Percentiles rank a stretch among this genome's conserved stretches.
Evolutionary conservation across 352 stramenopile species (phyloP).

Genomic region (Peronosclerospora sorghi): DNA sequence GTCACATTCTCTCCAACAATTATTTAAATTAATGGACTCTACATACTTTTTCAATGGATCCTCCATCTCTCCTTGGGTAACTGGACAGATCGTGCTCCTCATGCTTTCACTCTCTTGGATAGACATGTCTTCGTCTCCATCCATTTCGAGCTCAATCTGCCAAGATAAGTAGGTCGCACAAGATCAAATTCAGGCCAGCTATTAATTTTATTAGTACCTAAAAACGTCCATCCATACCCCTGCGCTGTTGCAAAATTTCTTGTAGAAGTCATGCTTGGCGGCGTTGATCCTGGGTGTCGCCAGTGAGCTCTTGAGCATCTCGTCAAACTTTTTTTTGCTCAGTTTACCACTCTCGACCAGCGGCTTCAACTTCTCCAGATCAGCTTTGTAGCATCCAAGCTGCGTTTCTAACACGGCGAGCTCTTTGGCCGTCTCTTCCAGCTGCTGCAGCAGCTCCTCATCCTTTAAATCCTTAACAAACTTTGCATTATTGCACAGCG

Average conservation of each 20-base stretch:
- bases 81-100: constrained; percentile 61
- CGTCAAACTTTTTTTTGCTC: constrained; percentile 45
- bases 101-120: constrained; percentile 74
- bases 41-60: constrained; percentile 64
- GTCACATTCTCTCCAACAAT: neutral
- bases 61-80: constrained; percentile 75
- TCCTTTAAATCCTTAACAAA: constrained; percentile 59
- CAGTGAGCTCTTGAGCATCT: constrained; percentile 42
- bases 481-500: constrained; percentile 49
- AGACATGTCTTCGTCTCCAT: constrained; percentile 66
- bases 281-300: constrained; percentile 46
- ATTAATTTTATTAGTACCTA: neutral
- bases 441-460: constrained; percentile 32
- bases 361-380: constrained; percentile 53
- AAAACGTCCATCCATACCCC: constrained; percentile 35
- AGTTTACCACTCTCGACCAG: constrained; percentile 39
- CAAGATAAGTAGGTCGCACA: neutral
- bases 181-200: neutral
- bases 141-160: constrained; percentile 62
- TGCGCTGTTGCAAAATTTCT: constrained; percentile 63
- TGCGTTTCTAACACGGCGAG: constrained; percentile 58
- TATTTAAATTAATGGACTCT: neutral
- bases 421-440: constrained; percentile 61
- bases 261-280: constrained; percentile 62
- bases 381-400: constrained; percentile 50